Evolutionary conservation across 441 rosid genomes (phyloP).

Genomic region (Bocquillonia castaneifolia): DNA sequence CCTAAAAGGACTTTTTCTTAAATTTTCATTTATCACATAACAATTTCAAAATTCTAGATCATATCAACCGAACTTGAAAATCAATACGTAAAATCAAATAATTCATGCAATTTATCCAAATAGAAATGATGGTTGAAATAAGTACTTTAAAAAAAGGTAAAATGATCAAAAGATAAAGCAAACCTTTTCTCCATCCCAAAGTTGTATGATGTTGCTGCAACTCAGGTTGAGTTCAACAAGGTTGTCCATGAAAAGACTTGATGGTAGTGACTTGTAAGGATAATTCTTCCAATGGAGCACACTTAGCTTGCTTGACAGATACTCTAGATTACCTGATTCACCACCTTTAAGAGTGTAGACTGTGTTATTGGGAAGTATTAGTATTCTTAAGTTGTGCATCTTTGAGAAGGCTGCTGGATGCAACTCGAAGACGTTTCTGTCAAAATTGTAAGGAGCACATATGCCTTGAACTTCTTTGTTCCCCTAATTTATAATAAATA

Average conservation of each 20-base stretch:
- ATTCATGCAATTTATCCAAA: no score
- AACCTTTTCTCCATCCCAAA: conserved; percentile 22
- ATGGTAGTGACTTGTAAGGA: conserved; percentile 15
- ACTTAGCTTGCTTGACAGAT: conserved; percentile 6
- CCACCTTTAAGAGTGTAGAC: neutral
- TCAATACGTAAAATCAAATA: no score
- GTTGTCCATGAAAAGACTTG: conserved; percentile 3
- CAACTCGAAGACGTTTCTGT: neutral
- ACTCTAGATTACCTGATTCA: neutral
- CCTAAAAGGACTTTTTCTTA: no score
- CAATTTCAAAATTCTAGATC: no score
- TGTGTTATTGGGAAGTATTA: conserved; percentile 2
- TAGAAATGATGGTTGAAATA: no score
- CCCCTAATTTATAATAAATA: conserved; percentile 2
- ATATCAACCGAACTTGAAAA: no score
- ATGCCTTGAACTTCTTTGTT: conserved; percentile 21
- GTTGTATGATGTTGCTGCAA: conserved; percentile 1
- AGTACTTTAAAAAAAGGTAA: no score
- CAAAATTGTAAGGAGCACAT: neutral
- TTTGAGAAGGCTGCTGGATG: conserved; percentile 3
- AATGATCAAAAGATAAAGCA: no score
- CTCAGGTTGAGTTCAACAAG: conserved; percentile 13
- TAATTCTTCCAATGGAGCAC: conserved; percentile 15
- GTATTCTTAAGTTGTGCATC: conserved; percentile 27
- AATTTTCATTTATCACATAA: no score